These are phyloP conservation scores for Penium margaritaceum DNA, from an alignment of 139 green algal genomes.

Conservation along the genomic window DNA sequence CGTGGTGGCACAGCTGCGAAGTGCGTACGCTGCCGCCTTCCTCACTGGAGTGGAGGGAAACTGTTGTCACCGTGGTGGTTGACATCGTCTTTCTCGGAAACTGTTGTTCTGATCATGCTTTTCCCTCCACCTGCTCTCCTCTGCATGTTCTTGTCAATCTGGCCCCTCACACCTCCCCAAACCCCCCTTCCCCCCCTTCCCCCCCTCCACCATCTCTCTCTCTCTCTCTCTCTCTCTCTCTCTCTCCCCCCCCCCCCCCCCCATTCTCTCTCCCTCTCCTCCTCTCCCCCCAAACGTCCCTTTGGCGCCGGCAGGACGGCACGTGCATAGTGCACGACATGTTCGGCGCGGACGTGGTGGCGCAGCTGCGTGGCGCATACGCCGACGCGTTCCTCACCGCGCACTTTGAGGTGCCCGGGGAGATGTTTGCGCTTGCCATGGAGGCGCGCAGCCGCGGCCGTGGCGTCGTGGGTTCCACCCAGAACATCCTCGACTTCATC, in stretches of 20 bases:
- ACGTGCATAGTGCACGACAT: slow-evolving; percentile 97
- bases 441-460: slow-evolving; percentile 67
- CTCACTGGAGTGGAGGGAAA: too few relatives aligned
- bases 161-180: not conserved
- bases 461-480: slow-evolving; percentile 89
- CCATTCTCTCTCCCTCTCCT: too few relatives aligned
- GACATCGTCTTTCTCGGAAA: too few relatives aligned
- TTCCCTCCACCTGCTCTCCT: too few relatives aligned
- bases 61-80: too few relatives aligned
- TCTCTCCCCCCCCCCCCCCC: not conserved
- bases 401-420: slow-evolving; percentile 92
- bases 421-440: slow-evolving; percentile 89
- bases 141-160: too few relatives aligned
- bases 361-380: slow-evolving; percentile 59
- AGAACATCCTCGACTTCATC: slow-evolving; percentile 97
- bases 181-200: not conserved
- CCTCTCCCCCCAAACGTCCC: too few relatives aligned
- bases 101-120: too few relatives aligned
- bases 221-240: not conserved
- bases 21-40: too few relatives aligned
- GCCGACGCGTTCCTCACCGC: slow-evolving; percentile 86
- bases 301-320: slow-evolving; percentile 64
- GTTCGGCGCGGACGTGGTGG: slow-evolving; percentile 77
- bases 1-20: too few relatives aligned
- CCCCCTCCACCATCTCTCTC: too few relatives aligned